Conservation (phyloP, 768 basidiomycete genomes). For the Suillus subalutaceus region DNA sequence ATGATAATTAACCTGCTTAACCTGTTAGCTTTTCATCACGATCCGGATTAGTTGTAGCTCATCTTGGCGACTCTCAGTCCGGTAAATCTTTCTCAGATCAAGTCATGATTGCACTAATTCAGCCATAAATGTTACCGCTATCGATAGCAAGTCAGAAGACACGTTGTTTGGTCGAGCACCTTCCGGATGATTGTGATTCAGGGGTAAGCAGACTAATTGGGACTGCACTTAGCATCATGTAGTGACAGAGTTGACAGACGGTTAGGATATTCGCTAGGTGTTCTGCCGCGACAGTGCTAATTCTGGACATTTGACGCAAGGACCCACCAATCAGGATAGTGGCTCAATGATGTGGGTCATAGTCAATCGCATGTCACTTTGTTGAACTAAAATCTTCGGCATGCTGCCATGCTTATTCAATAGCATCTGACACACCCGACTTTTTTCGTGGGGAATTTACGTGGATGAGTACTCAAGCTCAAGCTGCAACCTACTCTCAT, state of each 20-base stretch:
- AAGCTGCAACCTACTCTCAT: background rate
- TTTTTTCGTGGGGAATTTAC: background rate
- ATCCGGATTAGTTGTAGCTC: background rate
- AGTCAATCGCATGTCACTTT: background rate
- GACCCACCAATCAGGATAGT: background rate
- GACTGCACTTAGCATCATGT: background rate
- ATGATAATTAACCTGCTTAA: background rate
- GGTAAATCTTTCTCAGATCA: background rate
- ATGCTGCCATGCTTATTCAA: background rate
- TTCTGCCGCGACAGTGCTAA: background rate
- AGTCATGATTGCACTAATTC: background rate
- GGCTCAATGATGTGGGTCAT: background rate
- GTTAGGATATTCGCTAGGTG: background rate
- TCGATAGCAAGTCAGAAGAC: background rate
- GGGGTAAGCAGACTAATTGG: background rate
- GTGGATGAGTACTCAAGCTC: background rate
- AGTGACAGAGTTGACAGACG: background rate
- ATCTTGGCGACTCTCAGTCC: conserved; percentile 6
- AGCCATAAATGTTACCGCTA: background rate
- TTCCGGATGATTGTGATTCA: background rate
- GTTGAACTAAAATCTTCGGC: background rate
- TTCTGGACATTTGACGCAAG: conserved; percentile 2
- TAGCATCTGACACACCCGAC: background rate
- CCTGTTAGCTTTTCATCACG: background rate
- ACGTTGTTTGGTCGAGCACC: background rate